Percentiles rank a stretch among this genome's conserved stretches.
These are phyloP conservation scores for Mortierella hygrophila DNA, from an alignment of 192 early-diverging fungal genomes.

Conservation along the genomic window DNA sequence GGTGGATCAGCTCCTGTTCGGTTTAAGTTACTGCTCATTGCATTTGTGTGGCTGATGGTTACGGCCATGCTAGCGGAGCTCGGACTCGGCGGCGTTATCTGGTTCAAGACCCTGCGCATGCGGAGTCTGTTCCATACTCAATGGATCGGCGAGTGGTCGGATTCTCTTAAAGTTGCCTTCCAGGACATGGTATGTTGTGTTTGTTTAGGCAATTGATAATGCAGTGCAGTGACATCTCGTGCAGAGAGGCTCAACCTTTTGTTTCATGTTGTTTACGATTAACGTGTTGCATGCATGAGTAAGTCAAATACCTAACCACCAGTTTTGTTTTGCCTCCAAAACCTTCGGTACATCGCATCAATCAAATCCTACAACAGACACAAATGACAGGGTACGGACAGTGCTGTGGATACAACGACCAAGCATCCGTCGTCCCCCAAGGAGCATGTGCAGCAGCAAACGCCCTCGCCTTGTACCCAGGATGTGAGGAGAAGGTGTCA, in stretches of 20 bases:
- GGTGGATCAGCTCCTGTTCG: slow-evolving; percentile 38
- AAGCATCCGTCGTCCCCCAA: not conserved
- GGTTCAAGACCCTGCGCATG: slow-evolving; percentile 59
- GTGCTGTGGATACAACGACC: slow-evolving; percentile 52
- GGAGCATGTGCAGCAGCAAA: slow-evolving; percentile 14
- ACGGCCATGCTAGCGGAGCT: slow-evolving; percentile 38
- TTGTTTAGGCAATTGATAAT: not conserved
- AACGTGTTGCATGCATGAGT: not conserved
- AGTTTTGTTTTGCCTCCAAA: not conserved
- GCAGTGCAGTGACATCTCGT: not conserved
- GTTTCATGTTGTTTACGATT: not conserved
- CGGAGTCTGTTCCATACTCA: slow-evolving; percentile 33
- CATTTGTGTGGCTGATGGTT: slow-evolving; percentile 45
- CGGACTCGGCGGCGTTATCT: slow-evolving; percentile 51
- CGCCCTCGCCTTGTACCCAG: not conserved
- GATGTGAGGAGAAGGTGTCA: slow-evolving; percentile 50
- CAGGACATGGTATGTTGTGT: slow-evolving; percentile 51
- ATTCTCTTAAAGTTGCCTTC: slow-evolving; percentile 36
- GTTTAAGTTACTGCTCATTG: slow-evolving; percentile 30
- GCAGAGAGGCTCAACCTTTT: not conserved
- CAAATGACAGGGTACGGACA: slow-evolving; percentile 38
- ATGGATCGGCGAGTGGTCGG: slow-evolving; percentile 36
- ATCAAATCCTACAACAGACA: slow-evolving; percentile 11
- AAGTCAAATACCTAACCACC: not conserved
- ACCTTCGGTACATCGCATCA: not conserved